These are phyloP conservation scores for Nicotiana paniculata DNA, from an alignment of 257 asterid species.

Conservation along the genomic window DNA sequence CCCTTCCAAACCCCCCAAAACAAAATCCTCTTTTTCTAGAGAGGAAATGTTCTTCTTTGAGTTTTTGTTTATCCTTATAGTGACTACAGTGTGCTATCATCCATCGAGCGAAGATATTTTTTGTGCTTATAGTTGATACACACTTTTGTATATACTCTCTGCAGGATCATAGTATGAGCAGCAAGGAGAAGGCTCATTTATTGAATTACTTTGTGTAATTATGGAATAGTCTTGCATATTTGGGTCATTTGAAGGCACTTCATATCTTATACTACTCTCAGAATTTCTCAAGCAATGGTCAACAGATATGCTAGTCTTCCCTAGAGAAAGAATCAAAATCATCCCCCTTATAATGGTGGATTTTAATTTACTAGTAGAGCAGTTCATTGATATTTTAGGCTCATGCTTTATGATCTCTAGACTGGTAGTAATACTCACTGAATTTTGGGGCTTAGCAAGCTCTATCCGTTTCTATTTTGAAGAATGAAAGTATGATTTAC, in stretches of 20 bases:
- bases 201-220: conserved; percentile 44
- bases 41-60: neutral
- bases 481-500: conserved; percentile 14
- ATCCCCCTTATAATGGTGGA: neutral
- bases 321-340: conserved; percentile 9
- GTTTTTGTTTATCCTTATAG: neutral
- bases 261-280: conserved; percentile 20
- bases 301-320: conserved; percentile 19
- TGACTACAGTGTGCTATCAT: neutral
- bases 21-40: neutral
- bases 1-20: too few species aligned
- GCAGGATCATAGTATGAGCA: conserved; percentile 52
- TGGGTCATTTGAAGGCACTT: conserved; percentile 21
- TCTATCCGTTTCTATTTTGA: conserved; percentile 9
- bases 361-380: neutral
- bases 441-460: conserved; percentile 9
- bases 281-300: conserved; percentile 26
- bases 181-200: conserved; percentile 41
- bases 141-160: conserved; percentile 38
- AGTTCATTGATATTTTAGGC: neutral
- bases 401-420: neutral
- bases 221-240: conserved; percentile 26
- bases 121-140: conserved; percentile 32
- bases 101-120: conserved; percentile 3
- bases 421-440: neutral